These are phyloP conservation scores for Cladosporium cucumerinum DNA, from an alignment of 2,329 filamentous ascomycete genomes.

Conservation along the genomic window DNA sequence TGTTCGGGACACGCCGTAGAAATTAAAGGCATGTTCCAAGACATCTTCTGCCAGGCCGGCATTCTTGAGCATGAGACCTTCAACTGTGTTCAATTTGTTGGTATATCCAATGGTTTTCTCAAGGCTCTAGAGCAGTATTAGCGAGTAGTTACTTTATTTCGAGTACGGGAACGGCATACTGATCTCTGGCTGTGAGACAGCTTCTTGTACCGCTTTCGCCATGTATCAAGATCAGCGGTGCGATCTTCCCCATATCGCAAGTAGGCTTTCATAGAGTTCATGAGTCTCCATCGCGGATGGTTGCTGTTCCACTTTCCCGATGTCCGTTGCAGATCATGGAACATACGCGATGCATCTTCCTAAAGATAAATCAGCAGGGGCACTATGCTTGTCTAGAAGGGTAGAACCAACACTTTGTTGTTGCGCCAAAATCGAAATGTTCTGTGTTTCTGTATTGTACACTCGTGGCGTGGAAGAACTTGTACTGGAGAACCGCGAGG, in stretches of 20 bases:
- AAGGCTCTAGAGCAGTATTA: constrained; percentile 16
- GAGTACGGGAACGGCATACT: neutral
- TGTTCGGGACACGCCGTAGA: constrained; percentile 19
- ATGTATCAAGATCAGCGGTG: constrained; percentile 20
- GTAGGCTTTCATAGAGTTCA: constrained; percentile 70
- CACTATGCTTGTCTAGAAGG: no score
- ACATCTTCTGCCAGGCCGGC: constrained; percentile 74
- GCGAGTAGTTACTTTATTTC: neutral
- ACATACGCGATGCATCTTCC: constrained; percentile 10
- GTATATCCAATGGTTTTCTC: constrained; percentile 19
- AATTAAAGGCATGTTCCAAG: constrained; percentile 52
- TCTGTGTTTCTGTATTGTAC: neutral
- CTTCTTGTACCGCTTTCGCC: constrained; percentile 20
- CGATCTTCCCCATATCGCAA: constrained; percentile 46
- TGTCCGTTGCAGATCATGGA: constrained; percentile 16
- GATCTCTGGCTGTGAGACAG: constrained; percentile 19
- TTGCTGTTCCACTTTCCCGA: constrained; percentile 22
- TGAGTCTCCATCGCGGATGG: constrained; percentile 70
- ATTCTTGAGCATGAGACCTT: constrained; percentile 75
- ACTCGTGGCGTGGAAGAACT: neutral
- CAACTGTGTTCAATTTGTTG: constrained; percentile 18
- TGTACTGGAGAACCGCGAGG: neutral
- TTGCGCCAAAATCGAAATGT: neutral
- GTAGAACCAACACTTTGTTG: neutral
- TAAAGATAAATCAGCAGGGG: neutral